Evolutionary conservation across 1,284 basidiomycete genomes (phyloP).

Genomic region (Ustilago esculenta): DNA sequence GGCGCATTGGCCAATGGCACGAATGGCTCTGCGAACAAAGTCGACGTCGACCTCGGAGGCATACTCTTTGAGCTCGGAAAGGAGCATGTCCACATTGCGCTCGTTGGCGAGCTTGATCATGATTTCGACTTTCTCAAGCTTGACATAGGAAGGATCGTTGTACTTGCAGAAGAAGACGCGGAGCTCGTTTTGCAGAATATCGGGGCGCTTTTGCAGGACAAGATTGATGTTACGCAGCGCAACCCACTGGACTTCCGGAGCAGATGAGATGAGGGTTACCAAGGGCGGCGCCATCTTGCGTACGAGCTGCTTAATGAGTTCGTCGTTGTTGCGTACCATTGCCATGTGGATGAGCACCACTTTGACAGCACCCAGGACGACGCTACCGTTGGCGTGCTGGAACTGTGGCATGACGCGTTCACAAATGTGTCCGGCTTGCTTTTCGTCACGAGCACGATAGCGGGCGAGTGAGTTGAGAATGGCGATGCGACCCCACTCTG

Average conservation of each 20-base stretch:
- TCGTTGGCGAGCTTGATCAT: slow-evolving; percentile 94
- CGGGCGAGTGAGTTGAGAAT: slow-evolving; percentile 86
- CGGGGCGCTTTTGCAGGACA: slow-evolving; percentile 88
- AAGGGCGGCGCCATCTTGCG: slow-evolving; percentile 98
- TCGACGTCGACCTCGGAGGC: slow-evolving; percentile 98
- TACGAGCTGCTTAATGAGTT: slow-evolving; percentile 84
- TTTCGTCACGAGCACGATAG: slow-evolving; percentile 80
- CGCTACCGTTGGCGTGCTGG: slow-evolving; percentile 94
- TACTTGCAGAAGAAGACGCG: slow-evolving; percentile 99
- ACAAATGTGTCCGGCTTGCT: slow-evolving; percentile 97
- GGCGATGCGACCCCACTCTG: slow-evolving; percentile 97
- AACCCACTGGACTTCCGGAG: slow-evolving; percentile 88
- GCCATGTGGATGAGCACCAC: slow-evolving; percentile 82
- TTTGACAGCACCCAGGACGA: slow-evolving; percentile 94
- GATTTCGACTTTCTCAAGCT: slow-evolving; percentile 97
- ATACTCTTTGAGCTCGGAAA: slow-evolving; percentile 98
- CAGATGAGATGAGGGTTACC: slow-evolving; percentile 73
- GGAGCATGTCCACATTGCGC: slow-evolving; percentile 89
- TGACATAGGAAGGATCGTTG: slow-evolving; percentile 97
- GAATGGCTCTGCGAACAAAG: slow-evolving; percentile 92
- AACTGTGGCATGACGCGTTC: slow-evolving; percentile 98
- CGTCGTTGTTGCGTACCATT: slow-evolving; percentile 75
- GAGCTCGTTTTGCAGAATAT: slow-evolving; percentile 92
- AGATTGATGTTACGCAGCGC: slow-evolving; percentile 95
- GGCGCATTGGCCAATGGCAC: slow-evolving; percentile 94